phyloP scores from a whole-genome alignment of 306 rosid species.

The Arachis stenosperma region DNA sequence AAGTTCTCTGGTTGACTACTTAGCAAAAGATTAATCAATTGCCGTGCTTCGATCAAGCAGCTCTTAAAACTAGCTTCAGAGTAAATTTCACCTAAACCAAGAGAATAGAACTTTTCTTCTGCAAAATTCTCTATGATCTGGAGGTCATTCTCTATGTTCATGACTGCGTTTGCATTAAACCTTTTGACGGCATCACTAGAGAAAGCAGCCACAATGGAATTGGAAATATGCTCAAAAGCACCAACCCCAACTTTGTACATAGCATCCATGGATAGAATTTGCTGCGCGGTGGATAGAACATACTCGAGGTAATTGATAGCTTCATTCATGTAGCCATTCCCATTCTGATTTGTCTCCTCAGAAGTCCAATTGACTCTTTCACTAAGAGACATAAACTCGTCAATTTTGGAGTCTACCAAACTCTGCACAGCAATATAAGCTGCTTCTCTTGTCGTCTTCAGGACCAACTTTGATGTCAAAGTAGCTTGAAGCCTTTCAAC shows the following conservation, averaged over 20 bases:
- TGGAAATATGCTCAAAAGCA: conserved; percentile 83
- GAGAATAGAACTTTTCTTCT: conserved; percentile 71
- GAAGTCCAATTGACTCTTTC: conserved; percentile 72
- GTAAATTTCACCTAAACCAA: conserved; percentile 75
- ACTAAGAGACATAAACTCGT: conserved; percentile 67
- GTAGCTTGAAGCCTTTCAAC: conserved; percentile 74
- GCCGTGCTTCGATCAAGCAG: conserved; percentile 76
- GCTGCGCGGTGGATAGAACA: conserved; percentile 79
- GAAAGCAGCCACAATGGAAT: conserved; percentile 69
- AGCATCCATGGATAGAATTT: conserved; percentile 81
- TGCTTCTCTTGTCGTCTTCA: conserved; percentile 76
- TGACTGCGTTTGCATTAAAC: conserved; percentile 74
- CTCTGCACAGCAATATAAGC: conserved; percentile 69
- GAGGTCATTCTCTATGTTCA: conserved; percentile 63
- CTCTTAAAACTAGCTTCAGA: conserved; percentile 68
- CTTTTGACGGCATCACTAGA: conserved; percentile 75
- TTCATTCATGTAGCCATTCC: conserved; percentile 76
- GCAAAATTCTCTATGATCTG: conserved; percentile 74
- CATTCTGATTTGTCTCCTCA: conserved; percentile 67
- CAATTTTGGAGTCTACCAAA: conserved; percentile 68
- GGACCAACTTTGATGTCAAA: conserved; percentile 74
- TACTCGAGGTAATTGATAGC: conserved; percentile 74
- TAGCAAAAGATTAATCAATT: conserved; percentile 72
- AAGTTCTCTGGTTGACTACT: conserved; percentile 93
- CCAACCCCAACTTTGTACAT: conserved; percentile 75